A percentile compares a stretch with the other conserved stretches of the same genome.
Conservation (phyloP, 495 filamentous ascomycete species). For the Xylaria bambusicola region DNA sequence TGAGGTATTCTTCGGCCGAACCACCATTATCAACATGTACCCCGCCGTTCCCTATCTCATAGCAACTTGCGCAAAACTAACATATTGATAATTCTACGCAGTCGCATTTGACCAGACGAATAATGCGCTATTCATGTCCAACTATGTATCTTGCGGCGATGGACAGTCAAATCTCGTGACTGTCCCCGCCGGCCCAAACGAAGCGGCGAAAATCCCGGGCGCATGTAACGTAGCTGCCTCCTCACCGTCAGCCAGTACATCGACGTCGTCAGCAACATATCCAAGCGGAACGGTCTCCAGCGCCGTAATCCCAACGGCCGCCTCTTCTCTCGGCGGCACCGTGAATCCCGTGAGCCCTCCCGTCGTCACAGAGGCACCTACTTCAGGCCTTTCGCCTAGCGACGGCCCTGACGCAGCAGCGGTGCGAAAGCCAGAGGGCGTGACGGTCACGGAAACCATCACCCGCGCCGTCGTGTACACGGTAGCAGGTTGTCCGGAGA, state of each 20-base stretch:
- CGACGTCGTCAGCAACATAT: neutral
- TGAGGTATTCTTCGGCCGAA: too few relatives aligned
- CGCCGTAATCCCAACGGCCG: neutral
- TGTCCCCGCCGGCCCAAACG: slow-evolving; percentile 28
- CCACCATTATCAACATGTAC: too few relatives aligned
- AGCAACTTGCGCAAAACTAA: neutral
- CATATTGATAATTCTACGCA: neutral
- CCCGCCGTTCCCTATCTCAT: neutral
- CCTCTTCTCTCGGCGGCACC: neutral
- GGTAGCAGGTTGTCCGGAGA: slow-evolving; percentile 1
- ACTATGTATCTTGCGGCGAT: slow-evolving; percentile 28
- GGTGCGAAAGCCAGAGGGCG: neutral
- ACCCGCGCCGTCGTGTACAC: slow-evolving; percentile 22
- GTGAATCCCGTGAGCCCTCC: neutral
- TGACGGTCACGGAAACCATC: slow-evolving; percentile 24
- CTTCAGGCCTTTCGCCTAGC: neutral
- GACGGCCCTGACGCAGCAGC: too few relatives aligned
- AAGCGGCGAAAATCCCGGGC: slow-evolving; percentile 29
- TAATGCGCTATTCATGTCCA: slow-evolving; percentile 34
- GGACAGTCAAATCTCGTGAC: slow-evolving; percentile 23
- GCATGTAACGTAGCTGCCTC: slow-evolving; percentile 17
- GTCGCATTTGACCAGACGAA: slow-evolving; percentile 35
- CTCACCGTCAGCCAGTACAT: neutral
- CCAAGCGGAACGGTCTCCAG: neutral
- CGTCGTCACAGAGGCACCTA: neutral